Evolutionary conservation across 192 early-diverging fungal genomes (phyloP).

Genomic region (Dispira parvispora): DNA sequence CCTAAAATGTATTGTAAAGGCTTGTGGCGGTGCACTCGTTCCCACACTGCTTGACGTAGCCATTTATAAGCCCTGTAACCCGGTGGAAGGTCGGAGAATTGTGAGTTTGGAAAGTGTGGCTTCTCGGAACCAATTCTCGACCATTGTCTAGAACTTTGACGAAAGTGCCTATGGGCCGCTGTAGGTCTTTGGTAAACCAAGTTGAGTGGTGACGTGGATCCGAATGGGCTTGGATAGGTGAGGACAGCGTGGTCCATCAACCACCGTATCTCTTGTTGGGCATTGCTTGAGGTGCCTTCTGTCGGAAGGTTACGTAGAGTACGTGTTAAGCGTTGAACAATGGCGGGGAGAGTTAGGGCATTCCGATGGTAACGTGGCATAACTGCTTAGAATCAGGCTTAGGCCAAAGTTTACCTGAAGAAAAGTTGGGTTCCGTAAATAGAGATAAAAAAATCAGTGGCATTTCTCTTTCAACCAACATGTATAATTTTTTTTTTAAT

Average conservation of each 20-base stretch:
- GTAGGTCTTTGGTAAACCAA: background rate
- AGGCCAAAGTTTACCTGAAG: too few relatives aligned
- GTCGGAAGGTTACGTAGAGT: background rate
- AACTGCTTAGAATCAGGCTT: too few relatives aligned
- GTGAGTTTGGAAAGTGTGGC: background rate
- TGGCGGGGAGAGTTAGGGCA: too few relatives aligned
- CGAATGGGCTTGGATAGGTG: background rate
- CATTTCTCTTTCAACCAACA: too few relatives aligned
- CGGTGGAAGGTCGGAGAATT: too few relatives aligned
- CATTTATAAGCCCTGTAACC: conserved; percentile 10
- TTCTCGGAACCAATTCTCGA: background rate
- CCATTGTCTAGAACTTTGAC: background rate
- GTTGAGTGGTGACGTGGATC: background rate
- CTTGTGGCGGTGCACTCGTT: conserved; percentile 45
- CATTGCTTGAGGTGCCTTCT: background rate
- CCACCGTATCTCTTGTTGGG: conserved; percentile 6
- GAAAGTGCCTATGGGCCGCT: background rate
- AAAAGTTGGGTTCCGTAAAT: too few relatives aligned
- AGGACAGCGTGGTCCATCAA: background rate
- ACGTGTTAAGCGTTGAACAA: background rate
- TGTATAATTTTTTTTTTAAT: too few relatives aligned
- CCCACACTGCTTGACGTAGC: conserved; percentile 30
- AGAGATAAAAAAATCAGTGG: too few relatives aligned
- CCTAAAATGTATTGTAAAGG: conserved; percentile 91
- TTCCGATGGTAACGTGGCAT: too few relatives aligned